Evolutionary conservation across 495 filamentous ascomycete species (phyloP).

Genomic region (Astrocystis sublimbata): DNA sequence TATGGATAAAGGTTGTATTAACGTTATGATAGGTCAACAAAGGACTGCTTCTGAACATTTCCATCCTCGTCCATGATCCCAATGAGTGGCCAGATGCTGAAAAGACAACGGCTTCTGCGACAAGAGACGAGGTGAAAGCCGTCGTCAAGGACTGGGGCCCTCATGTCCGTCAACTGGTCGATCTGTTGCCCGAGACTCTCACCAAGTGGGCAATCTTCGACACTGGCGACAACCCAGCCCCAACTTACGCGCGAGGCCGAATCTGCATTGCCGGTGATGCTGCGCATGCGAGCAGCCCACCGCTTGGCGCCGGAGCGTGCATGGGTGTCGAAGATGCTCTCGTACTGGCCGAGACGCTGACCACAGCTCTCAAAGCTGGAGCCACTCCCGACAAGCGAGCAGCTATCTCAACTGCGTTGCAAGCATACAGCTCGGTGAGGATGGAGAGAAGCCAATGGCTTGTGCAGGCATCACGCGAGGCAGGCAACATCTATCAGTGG

Average conservation of each 20-base stretch:
- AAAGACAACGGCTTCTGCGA: not conserved
- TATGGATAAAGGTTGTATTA: too few species aligned
- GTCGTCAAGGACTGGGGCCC: slow-evolving; percentile 20
- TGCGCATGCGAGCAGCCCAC: slow-evolving; percentile 42
- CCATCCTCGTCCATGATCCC: too few species aligned
- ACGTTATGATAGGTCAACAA: too few species aligned
- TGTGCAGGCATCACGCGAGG: too few species aligned
- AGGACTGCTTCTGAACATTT: too few species aligned
- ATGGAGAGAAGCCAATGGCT: too few species aligned
- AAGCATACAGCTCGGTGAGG: too few species aligned
- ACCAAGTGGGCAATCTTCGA: slow-evolving; percentile 46
- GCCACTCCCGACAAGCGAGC: too few species aligned
- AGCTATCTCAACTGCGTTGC: too few species aligned
- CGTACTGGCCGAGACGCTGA: slow-evolving; percentile 6
- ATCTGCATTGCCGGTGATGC: slow-evolving; percentile 44
- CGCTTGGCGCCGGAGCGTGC: slow-evolving; percentile 42
- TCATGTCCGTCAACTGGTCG: slow-evolving; percentile 21
- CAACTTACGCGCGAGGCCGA: slow-evolving; percentile 31
- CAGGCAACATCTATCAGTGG: too few species aligned
- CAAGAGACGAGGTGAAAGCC: not conserved
- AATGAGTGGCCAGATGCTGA: too few species aligned
- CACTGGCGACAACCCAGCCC: slow-evolving; percentile 31
- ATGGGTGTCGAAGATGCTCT: slow-evolving; percentile 40
- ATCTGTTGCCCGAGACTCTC: slow-evolving; percentile 30
- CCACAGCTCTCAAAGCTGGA: too few species aligned